A percentile compares a stretch with the other conserved stretches of the same genome.
These are phyloP conservation scores for Acrasis kona DNA, from an alignment of 78 protist species.

Conservation along the genomic window DNA sequence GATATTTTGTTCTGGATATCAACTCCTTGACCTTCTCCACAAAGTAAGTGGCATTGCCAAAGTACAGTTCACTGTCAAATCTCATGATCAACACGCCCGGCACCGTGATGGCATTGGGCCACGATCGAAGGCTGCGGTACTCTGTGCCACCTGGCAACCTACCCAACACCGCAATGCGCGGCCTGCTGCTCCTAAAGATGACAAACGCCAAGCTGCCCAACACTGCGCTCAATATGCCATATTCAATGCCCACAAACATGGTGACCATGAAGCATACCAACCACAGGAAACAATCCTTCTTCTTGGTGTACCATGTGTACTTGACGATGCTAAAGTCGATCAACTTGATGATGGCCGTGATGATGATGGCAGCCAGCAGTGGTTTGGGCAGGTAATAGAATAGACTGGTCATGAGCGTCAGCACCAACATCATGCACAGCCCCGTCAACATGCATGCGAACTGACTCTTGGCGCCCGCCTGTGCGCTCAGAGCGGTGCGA, in stretches of 20 bases:
- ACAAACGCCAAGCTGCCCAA: constrained; percentile 34
- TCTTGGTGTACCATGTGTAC: neutral
- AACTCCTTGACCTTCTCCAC: constrained; percentile 5
- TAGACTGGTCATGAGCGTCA: constrained; percentile 23
- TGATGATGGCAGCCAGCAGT: constrained; percentile 46
- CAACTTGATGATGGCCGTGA: constrained; percentile 47
- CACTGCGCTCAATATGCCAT: constrained; percentile 48
- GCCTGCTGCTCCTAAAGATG: constrained; percentile 31
- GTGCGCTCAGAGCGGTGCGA: constrained; percentile 53
- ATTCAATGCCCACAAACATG: constrained; percentile 32
- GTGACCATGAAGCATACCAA: constrained; percentile 38
- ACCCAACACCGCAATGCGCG: constrained; percentile 50
- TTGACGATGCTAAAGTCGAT: constrained; percentile 23
- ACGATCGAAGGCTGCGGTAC: neutral
- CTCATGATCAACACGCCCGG: constrained; percentile 31
- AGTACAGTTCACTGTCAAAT: constrained; percentile 39
- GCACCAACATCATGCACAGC: constrained; percentile 25
- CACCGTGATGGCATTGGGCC: neutral
- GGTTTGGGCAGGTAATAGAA: constrained; percentile 47
- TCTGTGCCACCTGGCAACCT: constrained; percentile 22
- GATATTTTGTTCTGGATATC: no score
- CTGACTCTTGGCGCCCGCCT: constrained; percentile 50
- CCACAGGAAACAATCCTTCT: neutral
- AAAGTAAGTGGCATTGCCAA: constrained; percentile 24
- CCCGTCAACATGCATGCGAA: constrained; percentile 33